Percentiles rank a stretch among this genome's conserved stretches.
phyloP scores from a whole-genome alignment of 345 rosid genomes.

The Angophora floribunda region DNA sequence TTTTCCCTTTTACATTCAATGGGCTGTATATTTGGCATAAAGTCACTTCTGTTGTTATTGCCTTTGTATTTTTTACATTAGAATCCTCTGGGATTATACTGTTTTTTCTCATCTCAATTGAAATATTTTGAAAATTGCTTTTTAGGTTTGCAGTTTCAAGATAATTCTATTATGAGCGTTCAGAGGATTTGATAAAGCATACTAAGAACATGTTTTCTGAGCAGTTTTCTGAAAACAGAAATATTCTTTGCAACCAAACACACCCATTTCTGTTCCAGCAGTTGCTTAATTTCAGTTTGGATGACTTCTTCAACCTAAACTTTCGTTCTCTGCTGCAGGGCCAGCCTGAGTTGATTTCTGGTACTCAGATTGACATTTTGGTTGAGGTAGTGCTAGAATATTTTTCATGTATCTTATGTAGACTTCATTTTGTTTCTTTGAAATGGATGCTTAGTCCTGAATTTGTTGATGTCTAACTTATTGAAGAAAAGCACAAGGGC shows the following conservation, averaged over 20 bases:
- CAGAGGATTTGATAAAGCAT: not conserved
- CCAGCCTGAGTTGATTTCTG: slow-evolving; percentile 57
- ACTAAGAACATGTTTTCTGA: not conserved
- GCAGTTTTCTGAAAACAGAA: not conserved
- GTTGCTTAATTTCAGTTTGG: not conserved
- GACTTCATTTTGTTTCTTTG: not conserved
- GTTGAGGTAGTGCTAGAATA: slow-evolving; percentile 44
- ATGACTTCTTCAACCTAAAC: not conserved
- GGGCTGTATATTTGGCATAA: not conserved
- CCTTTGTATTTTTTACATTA: not conserved
- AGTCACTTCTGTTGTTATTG: not conserved
- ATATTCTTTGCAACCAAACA: not conserved
- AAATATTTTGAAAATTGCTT: not conserved
- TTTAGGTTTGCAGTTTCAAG: not conserved
- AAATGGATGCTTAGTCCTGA: not conserved
- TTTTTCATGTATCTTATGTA: not conserved
- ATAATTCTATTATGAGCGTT: not conserved
- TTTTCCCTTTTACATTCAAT: not conserved
- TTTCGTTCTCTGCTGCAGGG: slow-evolving; percentile 32
- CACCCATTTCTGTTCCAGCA: not conserved
- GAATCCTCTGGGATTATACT: not conserved
- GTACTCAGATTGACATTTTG: slow-evolving; percentile 68
- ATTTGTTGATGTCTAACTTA: not conserved
- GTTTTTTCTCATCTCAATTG: not conserved
- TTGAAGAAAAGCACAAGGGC: slow-evolving; percentile 28